Percentiles rank a stretch among this genome's conserved stretches.
These are phyloP conservation scores for Fagus sylvatica DNA, from an alignment of 306 rosid species.

Conservation along the genomic window DNA sequence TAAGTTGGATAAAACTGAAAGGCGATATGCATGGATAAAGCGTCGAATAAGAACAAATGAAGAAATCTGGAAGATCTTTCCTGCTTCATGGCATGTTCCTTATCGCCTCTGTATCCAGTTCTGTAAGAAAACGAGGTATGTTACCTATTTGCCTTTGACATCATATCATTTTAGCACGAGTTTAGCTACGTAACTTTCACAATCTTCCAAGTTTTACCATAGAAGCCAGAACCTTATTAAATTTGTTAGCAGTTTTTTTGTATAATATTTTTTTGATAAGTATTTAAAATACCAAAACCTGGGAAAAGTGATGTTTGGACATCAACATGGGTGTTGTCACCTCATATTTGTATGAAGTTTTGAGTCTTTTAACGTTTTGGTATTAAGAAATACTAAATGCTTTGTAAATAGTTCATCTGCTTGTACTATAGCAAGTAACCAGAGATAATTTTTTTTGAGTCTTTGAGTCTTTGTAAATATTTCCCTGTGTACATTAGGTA, in stretches of 20 bases:
- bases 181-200: neutral
- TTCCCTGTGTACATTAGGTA: too few species aligned
- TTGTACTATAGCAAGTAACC: neutral
- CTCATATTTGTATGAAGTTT: neutral
- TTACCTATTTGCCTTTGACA: conserved; percentile 18
- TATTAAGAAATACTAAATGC: neutral
- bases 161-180: conserved; percentile 9
- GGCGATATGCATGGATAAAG: conserved; percentile 99
- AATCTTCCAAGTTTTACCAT: neutral
- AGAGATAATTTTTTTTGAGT: neutral
- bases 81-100: conserved; percentile 93
- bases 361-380: neutral
- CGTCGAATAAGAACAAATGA: conserved; percentile 98
- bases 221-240: neutral
- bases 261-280: neutral
- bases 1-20: conserved; percentile 93
- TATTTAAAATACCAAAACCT: neutral
- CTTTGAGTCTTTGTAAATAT: neutral
- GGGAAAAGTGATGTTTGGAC: neutral
- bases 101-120: conserved; percentile 92
- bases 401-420: too few species aligned
- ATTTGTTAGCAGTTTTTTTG: neutral
- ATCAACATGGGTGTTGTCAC: too few species aligned
- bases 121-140: conserved; percentile 94
- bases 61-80: conserved; percentile 96